Evolutionary conservation across 495 filamentous ascomycete genomes (phyloP), one percentile per base, ranked within the genome.

Genomic region (Ramalina intermedia): DNA sequence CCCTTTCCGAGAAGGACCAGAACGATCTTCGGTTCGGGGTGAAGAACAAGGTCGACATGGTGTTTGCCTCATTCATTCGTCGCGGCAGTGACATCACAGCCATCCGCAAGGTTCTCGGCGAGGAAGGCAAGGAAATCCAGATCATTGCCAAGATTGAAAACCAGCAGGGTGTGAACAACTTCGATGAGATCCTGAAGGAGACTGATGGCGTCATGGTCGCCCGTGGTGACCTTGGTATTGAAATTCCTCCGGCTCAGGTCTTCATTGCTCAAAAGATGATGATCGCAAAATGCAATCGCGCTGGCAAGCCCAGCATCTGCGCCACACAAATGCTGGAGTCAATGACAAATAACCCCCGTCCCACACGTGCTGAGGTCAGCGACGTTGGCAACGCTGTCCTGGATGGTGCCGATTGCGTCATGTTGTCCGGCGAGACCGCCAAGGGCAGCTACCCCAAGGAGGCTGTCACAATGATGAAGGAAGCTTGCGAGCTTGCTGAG

Each of bases 61-160:
- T 98, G 56, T 98, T 96, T 65, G 91, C 91, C 46, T 96, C 91
- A 1, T 98, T 98, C 67, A 98, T 98, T 65, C 88, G 91, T 52
- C 81, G 80, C 38, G 91, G 84, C 40, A 80, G 81, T 54, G 91
- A 98, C 64, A 94, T 98, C 72, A 80, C 73, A 53, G 73, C 83
- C 51, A 98, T 98, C 66, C 89, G 91, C 52, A 79, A 85, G 47
- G 81, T 96, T 33, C 79, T 98, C 35, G 91, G 91, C 41, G 75
- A 85, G 58, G 87, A 89, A n/a, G 91, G 91, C 55, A 82, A 82
- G 66, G 84, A 93, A 58, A 96, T 98, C 60, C 93, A 98, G 76
- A 96, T 98, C 67, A 94, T 98, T 66, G 87, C 91, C 73, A 98
- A 98, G 80, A 94, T 98, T 58, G 91, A 98, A 75, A 98, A 98